Evolutionary conservation across 2,329 filamentous ascomycete genomes (phyloP).

Genomic region (Cucurbitaria berberidis): DNA sequence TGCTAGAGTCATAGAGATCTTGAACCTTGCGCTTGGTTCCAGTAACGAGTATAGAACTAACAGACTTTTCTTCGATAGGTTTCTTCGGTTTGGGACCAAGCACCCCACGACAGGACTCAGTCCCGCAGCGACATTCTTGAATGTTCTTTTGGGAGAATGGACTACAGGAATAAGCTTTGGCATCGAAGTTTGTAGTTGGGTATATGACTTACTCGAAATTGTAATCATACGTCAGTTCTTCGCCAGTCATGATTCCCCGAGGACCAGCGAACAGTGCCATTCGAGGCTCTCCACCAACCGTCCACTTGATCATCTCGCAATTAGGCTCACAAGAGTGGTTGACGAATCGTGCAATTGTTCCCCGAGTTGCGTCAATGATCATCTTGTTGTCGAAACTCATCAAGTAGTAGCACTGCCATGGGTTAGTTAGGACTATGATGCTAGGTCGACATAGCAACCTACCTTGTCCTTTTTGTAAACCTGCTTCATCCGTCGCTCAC

Average conservation of each 20-base stretch:
- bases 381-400: constrained; percentile 99
- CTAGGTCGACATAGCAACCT: constrained; percentile 36
- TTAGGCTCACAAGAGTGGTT: constrained; percentile 98
- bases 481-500: constrained; percentile 90
- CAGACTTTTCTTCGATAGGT: constrained; percentile 43
- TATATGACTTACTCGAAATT: constrained; percentile 66
- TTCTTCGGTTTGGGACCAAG: constrained; percentile 64
- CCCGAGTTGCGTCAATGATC: constrained; percentile 96
- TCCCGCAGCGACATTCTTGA: constrained; percentile 68
- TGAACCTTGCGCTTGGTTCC: constrained; percentile 47
- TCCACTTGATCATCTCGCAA: constrained; percentile 98
- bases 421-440: constrained; percentile 20
- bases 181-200: not conserved
- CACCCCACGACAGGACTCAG: constrained; percentile 65
- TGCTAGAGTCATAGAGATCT: constrained; percentile 32
- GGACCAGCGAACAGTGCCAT: constrained; percentile 97
- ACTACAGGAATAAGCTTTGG: constrained; percentile 25
- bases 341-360: constrained; percentile 95
- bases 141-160: constrained; percentile 64
- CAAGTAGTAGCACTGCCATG: constrained; percentile 84
- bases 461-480: constrained; percentile 94
- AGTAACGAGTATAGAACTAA: constrained; percentile 35
- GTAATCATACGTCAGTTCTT: constrained; percentile 95
- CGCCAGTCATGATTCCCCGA: constrained; percentile 86
- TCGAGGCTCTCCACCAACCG: constrained; percentile 87